Percentiles rank a stretch among this genome's conserved stretches.
phyloP scores from a whole-genome alignment of 139 green algal species.

The Coccomyxa sp. region DNA sequence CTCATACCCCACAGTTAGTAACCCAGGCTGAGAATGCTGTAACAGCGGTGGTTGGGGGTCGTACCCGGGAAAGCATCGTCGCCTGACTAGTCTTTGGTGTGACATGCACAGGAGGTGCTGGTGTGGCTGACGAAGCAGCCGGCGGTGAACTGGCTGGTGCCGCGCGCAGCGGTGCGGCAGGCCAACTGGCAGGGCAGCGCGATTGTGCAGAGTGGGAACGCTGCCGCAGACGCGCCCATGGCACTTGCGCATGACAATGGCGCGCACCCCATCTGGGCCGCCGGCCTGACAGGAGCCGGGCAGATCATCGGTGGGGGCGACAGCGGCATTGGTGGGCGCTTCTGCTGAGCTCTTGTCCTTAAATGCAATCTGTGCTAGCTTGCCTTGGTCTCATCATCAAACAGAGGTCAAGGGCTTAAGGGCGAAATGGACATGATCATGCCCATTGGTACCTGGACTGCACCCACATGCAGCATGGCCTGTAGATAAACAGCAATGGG shows the following conservation, averaged over 20 bases:
- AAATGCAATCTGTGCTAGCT: too few relatives aligned
- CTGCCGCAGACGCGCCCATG: not conserved
- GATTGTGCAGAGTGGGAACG: constrained; percentile 41
- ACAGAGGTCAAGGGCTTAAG: not conserved
- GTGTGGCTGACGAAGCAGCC: constrained; percentile 10
- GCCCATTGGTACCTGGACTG: too few relatives aligned
- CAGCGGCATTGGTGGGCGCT: constrained; percentile 52
- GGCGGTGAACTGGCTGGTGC: constrained; percentile 41
- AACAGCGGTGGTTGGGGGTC: not conserved
- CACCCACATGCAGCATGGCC: too few relatives aligned
- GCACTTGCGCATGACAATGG: constrained; percentile 6
- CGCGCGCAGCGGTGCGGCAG: constrained; percentile 23
- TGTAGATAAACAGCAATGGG: too few relatives aligned
- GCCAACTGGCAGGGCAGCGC: constrained; percentile 50
- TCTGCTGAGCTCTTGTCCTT: too few relatives aligned
- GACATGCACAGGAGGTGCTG: not conserved
- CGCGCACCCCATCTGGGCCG: constrained; percentile 69
- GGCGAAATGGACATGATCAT: too few relatives aligned
- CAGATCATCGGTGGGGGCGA: constrained; percentile 85
- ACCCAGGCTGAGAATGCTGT: not conserved
- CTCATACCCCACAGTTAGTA: not conserved
- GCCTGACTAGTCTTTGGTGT: too few relatives aligned
- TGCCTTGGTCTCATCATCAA: too few relatives aligned
- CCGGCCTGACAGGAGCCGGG: constrained; percentile 45
- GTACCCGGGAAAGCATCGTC: not conserved